Percentiles rank a stretch among this genome's conserved stretches.
Conservation (phyloP, 305 asterid genomes). For the Fraxinus platypoda region DNA sequence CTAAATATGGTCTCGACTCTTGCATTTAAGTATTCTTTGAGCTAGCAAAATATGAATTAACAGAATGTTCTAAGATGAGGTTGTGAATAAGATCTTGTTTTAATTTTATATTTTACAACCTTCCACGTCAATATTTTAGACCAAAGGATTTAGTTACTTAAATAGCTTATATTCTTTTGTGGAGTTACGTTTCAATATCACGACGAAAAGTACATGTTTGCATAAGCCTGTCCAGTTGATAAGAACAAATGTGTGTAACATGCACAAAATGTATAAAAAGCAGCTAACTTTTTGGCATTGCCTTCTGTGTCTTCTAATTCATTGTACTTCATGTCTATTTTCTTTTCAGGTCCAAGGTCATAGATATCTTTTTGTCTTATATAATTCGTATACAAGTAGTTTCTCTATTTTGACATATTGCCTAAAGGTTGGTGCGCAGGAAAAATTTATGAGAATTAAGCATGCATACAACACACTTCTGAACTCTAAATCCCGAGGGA, state of each 20-base stretch:
- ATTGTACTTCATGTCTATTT: slow-evolving; percentile 2
- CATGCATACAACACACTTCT: slow-evolving; percentile 84
- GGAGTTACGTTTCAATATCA: not conserved
- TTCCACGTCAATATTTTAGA: not conserved
- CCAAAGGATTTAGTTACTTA: not conserved
- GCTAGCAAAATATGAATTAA: not conserved
- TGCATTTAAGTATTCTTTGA: not conserved
- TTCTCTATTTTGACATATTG: slow-evolving; percentile 9
- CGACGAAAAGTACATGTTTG: not conserved
- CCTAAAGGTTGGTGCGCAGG: slow-evolving; percentile 77
- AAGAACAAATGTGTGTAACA: not conserved
- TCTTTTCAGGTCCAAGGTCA: not conserved
- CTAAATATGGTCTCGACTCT: not conserved
- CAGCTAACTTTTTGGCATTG: not conserved
- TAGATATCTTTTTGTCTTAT: not conserved
- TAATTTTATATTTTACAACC: not conserved
- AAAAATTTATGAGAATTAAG: slow-evolving; percentile 89
- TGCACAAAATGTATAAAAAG: not conserved
- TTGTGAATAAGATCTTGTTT: not conserved
- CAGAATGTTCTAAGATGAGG: not conserved
- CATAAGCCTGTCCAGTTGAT: slow-evolving; percentile 1
- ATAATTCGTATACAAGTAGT: not conserved
- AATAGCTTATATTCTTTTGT: not conserved
- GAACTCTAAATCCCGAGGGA: slow-evolving; percentile 62
- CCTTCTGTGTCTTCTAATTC: not conserved